phyloP scores from a whole-genome alignment of 352 stramenopile species.

The Labyrinthula sp. region DNA sequence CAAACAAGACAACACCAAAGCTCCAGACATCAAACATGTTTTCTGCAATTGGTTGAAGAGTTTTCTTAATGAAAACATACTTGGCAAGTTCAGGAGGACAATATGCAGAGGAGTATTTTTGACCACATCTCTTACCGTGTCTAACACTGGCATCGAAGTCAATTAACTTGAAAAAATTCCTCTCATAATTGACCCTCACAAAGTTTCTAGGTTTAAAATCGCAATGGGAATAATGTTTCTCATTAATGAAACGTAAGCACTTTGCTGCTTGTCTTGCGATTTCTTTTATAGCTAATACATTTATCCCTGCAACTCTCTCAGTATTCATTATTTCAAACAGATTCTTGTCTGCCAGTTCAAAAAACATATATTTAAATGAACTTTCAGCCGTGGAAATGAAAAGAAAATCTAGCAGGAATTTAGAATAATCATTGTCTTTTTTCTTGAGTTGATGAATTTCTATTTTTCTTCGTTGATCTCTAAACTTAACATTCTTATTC shows the following conservation, averaged over 20 bases:
- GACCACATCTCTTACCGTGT: neutral
- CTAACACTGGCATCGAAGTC: conserved; percentile 10
- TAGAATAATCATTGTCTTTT: neutral
- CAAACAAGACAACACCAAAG: conserved; percentile 22
- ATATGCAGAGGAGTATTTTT: conserved; percentile 18
- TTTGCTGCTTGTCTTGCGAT: conserved; percentile 2
- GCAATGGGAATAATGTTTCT: neutral
- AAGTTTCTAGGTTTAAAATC: conserved; percentile 25
- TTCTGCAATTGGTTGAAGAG: neutral
- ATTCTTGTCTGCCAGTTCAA: conserved; percentile 6
- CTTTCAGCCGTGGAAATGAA: neutral
- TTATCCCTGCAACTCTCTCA: conserved; percentile 4
- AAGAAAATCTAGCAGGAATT: conserved; percentile 5
- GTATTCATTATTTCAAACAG: conserved; percentile 28
- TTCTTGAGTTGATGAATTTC: conserved; percentile 1
- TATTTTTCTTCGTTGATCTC: neutral
- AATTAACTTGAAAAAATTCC: conserved; percentile 12
- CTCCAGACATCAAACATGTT: conserved; percentile 26
- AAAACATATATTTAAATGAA: conserved; percentile 16
- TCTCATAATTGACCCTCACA: neutral
- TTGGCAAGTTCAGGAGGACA: conserved; percentile 7
- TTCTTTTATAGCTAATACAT: conserved; percentile 1
- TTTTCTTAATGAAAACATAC: conserved; percentile 1
- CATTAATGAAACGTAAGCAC: conserved; percentile 6
- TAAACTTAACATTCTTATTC: conserved; percentile 4